Evolutionary conservation across 805 yeast species (phyloP), one percentile per base, ranked within the genome.

Genomic region (Lipomyces japonicus): DNA sequence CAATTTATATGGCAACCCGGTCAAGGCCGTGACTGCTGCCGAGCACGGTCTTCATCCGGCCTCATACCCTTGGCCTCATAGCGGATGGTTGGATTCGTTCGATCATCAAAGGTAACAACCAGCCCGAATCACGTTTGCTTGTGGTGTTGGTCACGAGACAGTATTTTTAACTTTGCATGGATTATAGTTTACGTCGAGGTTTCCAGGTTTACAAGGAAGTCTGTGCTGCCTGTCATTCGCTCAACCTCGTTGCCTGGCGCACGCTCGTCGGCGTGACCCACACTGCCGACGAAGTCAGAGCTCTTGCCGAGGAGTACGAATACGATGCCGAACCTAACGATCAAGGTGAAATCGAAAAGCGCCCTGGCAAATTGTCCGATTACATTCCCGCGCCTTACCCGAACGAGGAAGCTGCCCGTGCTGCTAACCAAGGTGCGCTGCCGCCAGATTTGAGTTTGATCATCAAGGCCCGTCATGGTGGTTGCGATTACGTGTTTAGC

Each of bases 391-490:
- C 86, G 59, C 98, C 98, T 51, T 93, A 93, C 71, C 87, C 88
- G 61, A 93, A 93, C 71, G 98, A 93, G 74, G 95, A 93, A 77
- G 97, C 97, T 59, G 98, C 98, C 43, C 87, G 98, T 78, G 96
- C 97, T 61, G 97, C 96, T 58, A 93, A 93, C 80, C 96, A 88
- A 77, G 98, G 98, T 74, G 97, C 98, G 58, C 79, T 86, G 61
- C 98, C 98, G 59, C 98, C 98, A 54, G 98, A 93, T 76, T 81
- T 93, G 68, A 89, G 97, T 35, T 79, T 93, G 71, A 88, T 93
- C 67, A 95, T 91, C 72, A 91, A 91, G 81, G 97, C 98, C 62
- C 86, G 98, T 80, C 97, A 93, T 75, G 97, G 97, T 70, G 97
- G 88, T 62, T 79, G 86, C 69, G 97, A 93, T 72, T 93, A 93